Base-by-base conservation (phyloP, 805 yeast genomes). In the Saturnispora galanensis region DNA sequence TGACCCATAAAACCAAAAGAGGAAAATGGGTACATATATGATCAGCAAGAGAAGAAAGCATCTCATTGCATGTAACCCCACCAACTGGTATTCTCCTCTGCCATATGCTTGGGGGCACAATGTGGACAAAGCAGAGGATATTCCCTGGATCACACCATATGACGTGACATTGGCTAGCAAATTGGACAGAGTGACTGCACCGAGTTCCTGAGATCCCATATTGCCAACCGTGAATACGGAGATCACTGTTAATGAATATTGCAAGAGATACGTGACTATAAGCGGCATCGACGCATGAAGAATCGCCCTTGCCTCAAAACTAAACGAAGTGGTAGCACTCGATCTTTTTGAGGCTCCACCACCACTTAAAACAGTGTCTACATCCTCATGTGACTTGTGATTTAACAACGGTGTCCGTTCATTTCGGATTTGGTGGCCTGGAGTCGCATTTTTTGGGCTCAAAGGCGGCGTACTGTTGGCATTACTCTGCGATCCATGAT, bases 101-200 rank as follows among this genome's bases (percentile, higher is more conserved):
- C 81, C 81, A 56, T 68, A 76, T 4, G 80, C 79, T 56, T 76
- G 81, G 1, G 81, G 79, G 52, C 79, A 74, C 44, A 75, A 64
- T 0, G 81, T 76, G 45, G 77, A 79, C 47, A 76, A 62, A 1
- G 77, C 71, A 0, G 81, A 74, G 0, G 80, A 73, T 12, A 75
- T 67, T 42, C 81, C 81, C 52, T 74, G 78, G 37, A 76, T 73
- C 11, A 76, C 67, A 3, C 78, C 75, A 52, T 73, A 74, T 1
- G 76, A 74, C 1, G 79, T 69, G 34, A 76, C 74, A 47, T 73
- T 75, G 6, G 77, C 77, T 9, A 77, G 65, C 69, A 76, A 68
- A 10, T 77, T 69, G 3, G 79, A 77, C 65, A 76, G 66, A 1
- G 77, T 70, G 10, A 76, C 80, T 0, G 81, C 80, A 3, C 79